Conservation (phyloP, 257 asterid species). For the Plantago major region DNA sequence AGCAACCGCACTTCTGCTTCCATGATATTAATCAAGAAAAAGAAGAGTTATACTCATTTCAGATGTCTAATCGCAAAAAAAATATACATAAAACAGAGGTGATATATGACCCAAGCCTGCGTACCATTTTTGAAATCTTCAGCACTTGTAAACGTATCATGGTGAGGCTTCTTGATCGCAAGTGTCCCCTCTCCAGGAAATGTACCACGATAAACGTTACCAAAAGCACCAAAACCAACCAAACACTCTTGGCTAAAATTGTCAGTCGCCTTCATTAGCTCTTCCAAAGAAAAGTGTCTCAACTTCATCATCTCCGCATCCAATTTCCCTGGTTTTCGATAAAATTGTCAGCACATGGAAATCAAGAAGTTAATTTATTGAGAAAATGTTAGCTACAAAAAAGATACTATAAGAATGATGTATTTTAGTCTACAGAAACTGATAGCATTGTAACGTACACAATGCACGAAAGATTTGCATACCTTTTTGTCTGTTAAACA, state of each 20-base stretch:
- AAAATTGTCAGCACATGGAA: constrained; percentile 8
- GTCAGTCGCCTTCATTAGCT: constrained; percentile 54
- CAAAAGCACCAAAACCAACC: constrained; percentile 68
- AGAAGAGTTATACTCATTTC: not conserved
- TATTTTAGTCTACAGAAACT: not conserved
- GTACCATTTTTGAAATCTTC: constrained; percentile 76
- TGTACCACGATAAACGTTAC: constrained; percentile 58
- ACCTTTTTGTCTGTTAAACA: constrained; percentile 45
- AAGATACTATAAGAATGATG: too few relatives aligned
- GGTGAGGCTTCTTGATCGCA: constrained; percentile 62
- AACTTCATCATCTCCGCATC: constrained; percentile 39
- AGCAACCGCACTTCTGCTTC: constrained; percentile 59
- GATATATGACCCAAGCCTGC: not conserved
- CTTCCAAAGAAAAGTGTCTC: constrained; percentile 46
- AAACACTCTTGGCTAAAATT: constrained; percentile 56
- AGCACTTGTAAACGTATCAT: constrained; percentile 42
- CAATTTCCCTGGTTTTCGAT: constrained; percentile 31
- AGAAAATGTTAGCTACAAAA: too few relatives aligned
- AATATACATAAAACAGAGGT: not conserved
- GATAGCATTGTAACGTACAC: not conserved
- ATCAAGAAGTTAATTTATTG: not conserved
- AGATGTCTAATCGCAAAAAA: not conserved
- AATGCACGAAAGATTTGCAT: constrained; percentile 9
- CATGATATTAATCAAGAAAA: constrained; percentile 10
- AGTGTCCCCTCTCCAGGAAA: constrained; percentile 40